These are phyloP conservation scores for Zasmidium angulare DNA, from an alignment of 2,329 filamentous ascomycete species.

Conservation along the genomic window DNA sequence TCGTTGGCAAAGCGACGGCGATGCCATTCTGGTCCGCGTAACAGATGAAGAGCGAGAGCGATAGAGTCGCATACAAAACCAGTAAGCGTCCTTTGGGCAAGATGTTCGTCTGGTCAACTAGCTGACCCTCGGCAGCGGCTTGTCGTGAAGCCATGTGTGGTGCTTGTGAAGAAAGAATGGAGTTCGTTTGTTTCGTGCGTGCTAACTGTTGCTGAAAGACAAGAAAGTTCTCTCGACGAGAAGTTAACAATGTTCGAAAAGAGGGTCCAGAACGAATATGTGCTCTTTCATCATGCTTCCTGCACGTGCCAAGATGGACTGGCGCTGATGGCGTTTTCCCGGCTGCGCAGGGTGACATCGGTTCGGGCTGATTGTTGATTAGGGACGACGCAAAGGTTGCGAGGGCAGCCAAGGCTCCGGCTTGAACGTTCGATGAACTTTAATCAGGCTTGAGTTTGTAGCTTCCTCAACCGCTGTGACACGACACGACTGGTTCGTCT, in stretches of 20 bases:
- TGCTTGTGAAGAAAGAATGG: not conserved
- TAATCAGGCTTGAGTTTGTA: not conserved
- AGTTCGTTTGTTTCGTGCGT: not conserved
- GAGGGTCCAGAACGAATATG: too few relatives aligned
- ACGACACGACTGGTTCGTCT: too few relatives aligned
- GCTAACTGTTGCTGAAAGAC: too few relatives aligned
- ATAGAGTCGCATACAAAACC: not conserved
- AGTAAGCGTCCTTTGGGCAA: not conserved
- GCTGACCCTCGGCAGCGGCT: constrained; percentile 1
- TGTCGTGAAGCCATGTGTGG: not conserved
- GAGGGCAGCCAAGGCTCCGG: not conserved
- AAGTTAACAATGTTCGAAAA: too few relatives aligned
- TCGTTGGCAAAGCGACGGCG: not conserved
- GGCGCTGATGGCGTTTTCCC: too few relatives aligned
- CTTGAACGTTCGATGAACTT: not conserved
- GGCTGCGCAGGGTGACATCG: too few relatives aligned
- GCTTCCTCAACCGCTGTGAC: not conserved
- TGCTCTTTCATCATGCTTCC: too few relatives aligned
- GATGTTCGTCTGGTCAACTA: constrained; percentile 6
- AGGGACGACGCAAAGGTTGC: too few relatives aligned
- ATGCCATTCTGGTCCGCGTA: not conserved
- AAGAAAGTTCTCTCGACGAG: too few relatives aligned
- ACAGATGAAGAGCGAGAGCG: not conserved
- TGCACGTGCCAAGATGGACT: too few relatives aligned
- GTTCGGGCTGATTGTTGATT: too few relatives aligned